Base-by-base conservation (phyloP, 768 basidiomycete genomes). In the Rhizopogon roseolus region DNA sequence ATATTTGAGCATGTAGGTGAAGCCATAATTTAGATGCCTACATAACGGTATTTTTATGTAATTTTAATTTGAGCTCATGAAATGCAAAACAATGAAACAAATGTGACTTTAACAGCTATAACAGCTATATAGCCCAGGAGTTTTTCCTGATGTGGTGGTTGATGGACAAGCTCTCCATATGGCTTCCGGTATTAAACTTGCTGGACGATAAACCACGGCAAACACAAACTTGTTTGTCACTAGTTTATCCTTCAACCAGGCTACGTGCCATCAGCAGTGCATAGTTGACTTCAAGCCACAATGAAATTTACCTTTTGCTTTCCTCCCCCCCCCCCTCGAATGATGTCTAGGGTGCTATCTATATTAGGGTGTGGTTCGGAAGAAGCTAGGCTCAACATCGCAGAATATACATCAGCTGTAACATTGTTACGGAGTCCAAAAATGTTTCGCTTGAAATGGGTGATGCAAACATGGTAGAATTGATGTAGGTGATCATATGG, bases 211-310 rank as follows among this genome's bases (percentile, higher is more conserved):
- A 4, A 69, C 17, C 4, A 62, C 67, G 17, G 66, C 53, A 0
- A 66, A 32, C 0, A 57, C 64, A 54, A 66, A 66, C 41, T 54
- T 54, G 11, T 39, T 52, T 1, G n/a, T 19, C 6, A 36, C 32
- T 14, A 27, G 38, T 48, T 69, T 67, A 48, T 69, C 65, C 14
- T 64, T 62, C 6, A 67, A 54, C 67, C 66, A 67, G 10, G 61
- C 67, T 69, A n/a, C n/a, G n/a, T n/a, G n/a, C n/a, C n/a, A n/a
- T n/a, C n/a, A n/a, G n/a, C n/a, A n/a, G n/a, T n/a, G n/a, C n/a
- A n/a, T n/a, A n/a, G n/a, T n/a, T n/a, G n/a, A n/a, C n/a, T n/a
- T n/a, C n/a, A n/a, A n/a, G n/a, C n/a, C n/a, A n/a, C n/a, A n/a
- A n/a, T n/a, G n/a, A n/a, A n/a, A n/a, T n/a, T n/a, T 41, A 67